These are phyloP conservation scores for Hirsutella minnesotensis DNA, from an alignment of 2,329 filamentous ascomycete species.

Conservation along the genomic window DNA sequence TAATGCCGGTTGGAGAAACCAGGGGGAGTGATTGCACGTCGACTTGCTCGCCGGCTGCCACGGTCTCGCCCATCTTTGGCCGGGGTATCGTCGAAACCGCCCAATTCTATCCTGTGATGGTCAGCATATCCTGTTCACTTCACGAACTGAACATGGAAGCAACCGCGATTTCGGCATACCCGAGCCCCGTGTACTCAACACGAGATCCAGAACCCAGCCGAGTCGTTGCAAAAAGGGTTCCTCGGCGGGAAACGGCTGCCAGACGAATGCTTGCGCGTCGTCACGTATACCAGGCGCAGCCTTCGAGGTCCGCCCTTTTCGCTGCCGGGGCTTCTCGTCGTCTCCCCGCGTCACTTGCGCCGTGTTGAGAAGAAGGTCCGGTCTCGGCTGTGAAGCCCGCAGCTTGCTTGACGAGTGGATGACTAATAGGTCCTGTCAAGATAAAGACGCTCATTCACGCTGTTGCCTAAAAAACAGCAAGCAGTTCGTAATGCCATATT, in stretches of 20 bases:
- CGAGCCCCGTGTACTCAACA: not conserved
- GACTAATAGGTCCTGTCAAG: no score
- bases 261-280: not conserved
- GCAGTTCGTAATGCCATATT: no score
- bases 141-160: not conserved
- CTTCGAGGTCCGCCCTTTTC: no score
- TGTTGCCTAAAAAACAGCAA: no score
- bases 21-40: constrained; percentile 31
- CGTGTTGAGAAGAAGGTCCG: no score
- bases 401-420: no score
- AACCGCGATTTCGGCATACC: not conserved
- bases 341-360: no score
- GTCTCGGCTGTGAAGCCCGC: no score
- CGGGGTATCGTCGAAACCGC: constrained; percentile 37
- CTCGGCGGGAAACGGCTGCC: not conserved
- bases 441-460: no score
- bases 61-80: constrained; percentile 24
- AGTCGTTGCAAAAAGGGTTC: not conserved
- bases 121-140: not conserved
- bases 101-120: constrained; percentile 46
- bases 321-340: no score
- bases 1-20: constrained; percentile 15
- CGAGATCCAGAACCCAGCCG: not conserved
- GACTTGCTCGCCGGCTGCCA: constrained; percentile 23
- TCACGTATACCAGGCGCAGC: no score